These are phyloP conservation scores for Ilex asprella DNA, from an alignment of 257 asterid species.

Conservation along the genomic window DNA sequence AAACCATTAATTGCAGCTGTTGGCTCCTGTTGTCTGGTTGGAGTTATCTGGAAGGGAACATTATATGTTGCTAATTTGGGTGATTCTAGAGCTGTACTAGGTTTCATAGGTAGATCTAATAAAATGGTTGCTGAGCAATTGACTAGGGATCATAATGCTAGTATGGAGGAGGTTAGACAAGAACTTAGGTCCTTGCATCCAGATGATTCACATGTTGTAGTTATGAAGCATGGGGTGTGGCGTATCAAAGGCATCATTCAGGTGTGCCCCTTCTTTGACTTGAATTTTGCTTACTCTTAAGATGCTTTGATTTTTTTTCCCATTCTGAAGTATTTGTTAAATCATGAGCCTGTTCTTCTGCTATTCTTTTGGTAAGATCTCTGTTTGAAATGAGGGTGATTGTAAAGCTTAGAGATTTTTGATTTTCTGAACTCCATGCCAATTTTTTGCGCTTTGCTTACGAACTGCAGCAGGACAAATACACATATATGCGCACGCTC, in stretches of 20 bases:
- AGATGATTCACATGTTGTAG: constrained; percentile 49
- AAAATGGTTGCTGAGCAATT: constrained; percentile 64
- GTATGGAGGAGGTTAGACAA: constrained; percentile 56
- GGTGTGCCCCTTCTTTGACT: constrained; percentile 25
- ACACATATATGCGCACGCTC: too few relatives aligned
- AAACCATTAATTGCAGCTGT: constrained; percentile 44
- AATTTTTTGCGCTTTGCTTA: too few relatives aligned
- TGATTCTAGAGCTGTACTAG: constrained; percentile 85
- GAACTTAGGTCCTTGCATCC: constrained; percentile 62
- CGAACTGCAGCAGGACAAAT: too few relatives aligned
- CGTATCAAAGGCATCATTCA: constrained; percentile 85
- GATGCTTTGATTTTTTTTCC: not conserved
- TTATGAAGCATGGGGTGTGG: constrained; percentile 56
- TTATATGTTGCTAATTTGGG: constrained; percentile 69
- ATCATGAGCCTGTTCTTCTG: not conserved
- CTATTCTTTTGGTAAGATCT: not conserved
- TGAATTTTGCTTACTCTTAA: not conserved
- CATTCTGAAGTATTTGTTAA: not conserved
- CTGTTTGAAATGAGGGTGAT: too few relatives aligned
- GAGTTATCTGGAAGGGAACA: constrained; percentile 58
- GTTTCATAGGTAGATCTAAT: constrained; percentile 35
- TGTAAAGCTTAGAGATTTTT: too few relatives aligned
- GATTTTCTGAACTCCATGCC: too few relatives aligned
- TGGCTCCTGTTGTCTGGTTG: constrained; percentile 86
- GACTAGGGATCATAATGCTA: constrained; percentile 68